phyloP scores from a whole-genome alignment of 2,329 filamentous ascomycete genomes.

The Colletotrichum endophyticum region DNA sequence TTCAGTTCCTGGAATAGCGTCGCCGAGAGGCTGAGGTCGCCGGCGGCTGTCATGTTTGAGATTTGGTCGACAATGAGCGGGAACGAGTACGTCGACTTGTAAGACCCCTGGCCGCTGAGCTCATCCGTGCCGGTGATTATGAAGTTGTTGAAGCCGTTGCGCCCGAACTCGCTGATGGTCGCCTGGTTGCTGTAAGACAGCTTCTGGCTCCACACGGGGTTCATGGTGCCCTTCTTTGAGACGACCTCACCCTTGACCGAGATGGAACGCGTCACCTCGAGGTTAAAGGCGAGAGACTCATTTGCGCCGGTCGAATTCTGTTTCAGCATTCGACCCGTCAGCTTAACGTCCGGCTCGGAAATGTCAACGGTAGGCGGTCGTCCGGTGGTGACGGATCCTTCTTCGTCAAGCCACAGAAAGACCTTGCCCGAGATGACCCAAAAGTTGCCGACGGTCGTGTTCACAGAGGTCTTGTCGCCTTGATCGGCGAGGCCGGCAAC shows the following conservation, averaged over 20 bases:
- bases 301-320: slow-evolving; percentile 58
- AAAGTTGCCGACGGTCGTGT: slow-evolving; percentile 62
- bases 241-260: slow-evolving; percentile 56
- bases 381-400: slow-evolving; percentile 57
- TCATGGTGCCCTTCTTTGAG: slow-evolving; percentile 47
- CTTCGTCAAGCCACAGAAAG: slow-evolving; percentile 73
- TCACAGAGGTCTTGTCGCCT: slow-evolving; percentile 50
- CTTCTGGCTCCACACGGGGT: slow-evolving; percentile 60
- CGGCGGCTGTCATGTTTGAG: slow-evolving; percentile 43
- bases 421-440: slow-evolving; percentile 83
- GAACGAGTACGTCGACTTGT: slow-evolving; percentile 56
- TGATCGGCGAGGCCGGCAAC: slow-evolving; percentile 69
- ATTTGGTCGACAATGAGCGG: slow-evolving; percentile 64
- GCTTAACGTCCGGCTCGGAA: slow-evolving; percentile 47
- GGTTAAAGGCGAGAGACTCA: slow-evolving; percentile 62
- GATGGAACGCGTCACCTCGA: slow-evolving; percentile 60
- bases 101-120: slow-evolving; percentile 24
- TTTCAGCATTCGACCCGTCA: slow-evolving; percentile 51
- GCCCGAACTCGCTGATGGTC: slow-evolving; percentile 25
- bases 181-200: slow-evolving; percentile 62
- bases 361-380: slow-evolving; percentile 33
- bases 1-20: slow-evolving; percentile 45
- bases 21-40: slow-evolving; percentile 51
- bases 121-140: slow-evolving; percentile 34
- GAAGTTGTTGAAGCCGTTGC: slow-evolving; percentile 32